Percentiles rank a stretch among this genome's conserved stretches.
Conservation (phyloP, 345 rosid genomes). For the Lepidium sativum region DNA sequence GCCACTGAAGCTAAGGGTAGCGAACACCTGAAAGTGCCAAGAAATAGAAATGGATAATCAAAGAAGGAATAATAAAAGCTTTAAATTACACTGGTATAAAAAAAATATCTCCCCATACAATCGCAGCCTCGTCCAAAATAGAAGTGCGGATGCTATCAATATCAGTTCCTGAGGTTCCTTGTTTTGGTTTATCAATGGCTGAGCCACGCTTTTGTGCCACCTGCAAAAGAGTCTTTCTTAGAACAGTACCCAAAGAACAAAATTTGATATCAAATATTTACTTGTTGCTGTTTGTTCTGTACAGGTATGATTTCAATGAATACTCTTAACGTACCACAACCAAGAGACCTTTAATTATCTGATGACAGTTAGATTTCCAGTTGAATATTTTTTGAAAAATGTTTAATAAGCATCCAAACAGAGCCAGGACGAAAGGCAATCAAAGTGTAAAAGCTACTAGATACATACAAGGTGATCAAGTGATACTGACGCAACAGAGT, state of each 20-base stretch:
- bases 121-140: conserved; percentile 78
- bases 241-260: not conserved
- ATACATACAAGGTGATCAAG: conserved; percentile 83
- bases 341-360: not conserved
- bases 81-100: conserved; percentile 7
- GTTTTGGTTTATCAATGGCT: conserved; percentile 60
- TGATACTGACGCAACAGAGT: conserved; percentile 69
- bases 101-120: conserved; percentile 40
- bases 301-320: not conserved
- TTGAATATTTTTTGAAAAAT: not conserved
- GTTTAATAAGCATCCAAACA: not conserved
- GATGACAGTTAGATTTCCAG: not conserved
- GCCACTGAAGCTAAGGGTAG: conserved; percentile 97
- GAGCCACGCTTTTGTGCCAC: conserved; percentile 66
- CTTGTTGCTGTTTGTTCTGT: no score
- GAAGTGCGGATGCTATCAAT: conserved; percentile 63
- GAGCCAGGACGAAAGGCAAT: not conserved
- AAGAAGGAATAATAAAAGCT: not conserved
- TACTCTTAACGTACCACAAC: conserved; percentile 2
- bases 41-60: conserved; percentile 9
- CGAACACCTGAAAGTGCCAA: conserved; percentile 55
- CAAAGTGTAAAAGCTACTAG: conserved; percentile 7
- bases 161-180: conserved; percentile 60
- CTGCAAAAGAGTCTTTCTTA: conserved; percentile 36
- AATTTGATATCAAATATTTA: no score